Base-by-base conservation (phyloP, 768 basidiomycete genomes). In the Calocera viscosa region DNA sequence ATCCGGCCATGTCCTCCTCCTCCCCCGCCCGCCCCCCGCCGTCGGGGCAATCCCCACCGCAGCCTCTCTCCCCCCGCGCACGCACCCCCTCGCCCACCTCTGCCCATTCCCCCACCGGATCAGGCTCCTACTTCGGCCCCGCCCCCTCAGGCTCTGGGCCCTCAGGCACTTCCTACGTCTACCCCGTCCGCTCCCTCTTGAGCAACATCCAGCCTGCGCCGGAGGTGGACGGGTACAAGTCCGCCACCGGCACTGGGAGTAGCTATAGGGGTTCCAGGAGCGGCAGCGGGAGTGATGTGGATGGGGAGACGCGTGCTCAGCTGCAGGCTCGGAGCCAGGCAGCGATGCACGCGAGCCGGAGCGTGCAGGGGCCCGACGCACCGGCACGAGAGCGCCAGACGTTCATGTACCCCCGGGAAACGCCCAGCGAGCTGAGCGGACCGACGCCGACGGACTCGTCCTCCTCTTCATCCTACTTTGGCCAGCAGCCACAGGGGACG, bases 161-260 rank as follows among this genome's bases (percentile, higher is more conserved):
- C n/a, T n/a, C n/a, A n/a, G 49, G 28, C n/a, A 53, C 43, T 22
- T 73, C 72, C 2, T 75, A 74, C 68, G 72, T 77, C 11, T 78
- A 77, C 68, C 78, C 77, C 2, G 74, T 78, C 39, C 75, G 74
- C 47, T 75, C 76, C 11, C 72, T 79, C 16, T 70, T 78, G 12
- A 71, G 68, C 41, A 71, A 74, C 26, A 73, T 77, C 47, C 75
- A 74, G 35, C 68, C 72, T 1, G 65, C 69, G 11, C 35, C 67
- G 12, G 30, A 65, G 28, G 30, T 34, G 16, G 67, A 68, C 43
- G 43, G 43, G 43, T 47, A 47, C 24, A 17, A 19, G 43, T 47
- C 43, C 24, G 43, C 8, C 24, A 24, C 8, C 19, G 19, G 43
- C 24, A 3, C 19, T 19, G 24, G 43, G n/a, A n/a, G n/a, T n/a